A percentile compares a stretch with the other conserved stretches of the same genome.
Evolutionary conservation across 148 eudicot species (phyloP).

Genomic region (Rhododendron ovatum): DNA sequence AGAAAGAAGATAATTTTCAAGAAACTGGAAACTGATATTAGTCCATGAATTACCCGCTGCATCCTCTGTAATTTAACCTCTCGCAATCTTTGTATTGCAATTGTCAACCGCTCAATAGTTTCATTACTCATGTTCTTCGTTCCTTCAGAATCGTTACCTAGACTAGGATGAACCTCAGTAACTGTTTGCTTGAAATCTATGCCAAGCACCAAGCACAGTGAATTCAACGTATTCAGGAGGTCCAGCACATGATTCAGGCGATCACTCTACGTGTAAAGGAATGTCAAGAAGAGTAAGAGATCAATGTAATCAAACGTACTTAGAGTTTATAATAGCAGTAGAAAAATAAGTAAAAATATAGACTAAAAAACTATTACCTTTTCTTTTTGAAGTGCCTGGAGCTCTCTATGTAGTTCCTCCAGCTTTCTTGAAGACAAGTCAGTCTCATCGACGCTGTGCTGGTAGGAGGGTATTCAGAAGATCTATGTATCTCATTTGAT

Average conservation of each 20-base stretch:
- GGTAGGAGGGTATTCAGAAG: constrained; percentile 28
- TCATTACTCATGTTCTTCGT: constrained; percentile 33
- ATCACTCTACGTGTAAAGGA: constrained; percentile 36
- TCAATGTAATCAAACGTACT: not conserved
- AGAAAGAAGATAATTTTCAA: not conserved
- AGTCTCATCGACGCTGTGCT: constrained; percentile 49
- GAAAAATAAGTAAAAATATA: not conserved
- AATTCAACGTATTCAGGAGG: constrained; percentile 39
- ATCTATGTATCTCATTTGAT: constrained; percentile 49
- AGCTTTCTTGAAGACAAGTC: constrained; percentile 74
- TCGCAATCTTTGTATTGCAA: constrained; percentile 34
- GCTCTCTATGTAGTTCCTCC: constrained; percentile 64
- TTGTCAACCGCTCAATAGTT: constrained; percentile 37
- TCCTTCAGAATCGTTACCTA: constrained; percentile 34
- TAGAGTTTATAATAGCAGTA: not conserved
- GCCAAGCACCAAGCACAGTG: constrained; percentile 53
- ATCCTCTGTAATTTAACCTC: constrained; percentile 53
- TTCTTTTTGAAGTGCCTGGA: constrained; percentile 72
- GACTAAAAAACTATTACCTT: constrained; percentile 40
- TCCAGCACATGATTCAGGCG: constrained; percentile 44
- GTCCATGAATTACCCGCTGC: constrained; percentile 36
- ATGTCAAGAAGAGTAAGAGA: not conserved
- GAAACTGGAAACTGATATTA: not conserved
- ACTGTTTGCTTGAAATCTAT: constrained; percentile 46
- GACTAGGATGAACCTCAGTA: constrained; percentile 45